A percentile compares a stretch with the other conserved stretches of the same genome.
Evolutionary conservation across 192 early-diverging fungal genomes (phyloP).

Genomic region (Coemansia sp.): DNA sequence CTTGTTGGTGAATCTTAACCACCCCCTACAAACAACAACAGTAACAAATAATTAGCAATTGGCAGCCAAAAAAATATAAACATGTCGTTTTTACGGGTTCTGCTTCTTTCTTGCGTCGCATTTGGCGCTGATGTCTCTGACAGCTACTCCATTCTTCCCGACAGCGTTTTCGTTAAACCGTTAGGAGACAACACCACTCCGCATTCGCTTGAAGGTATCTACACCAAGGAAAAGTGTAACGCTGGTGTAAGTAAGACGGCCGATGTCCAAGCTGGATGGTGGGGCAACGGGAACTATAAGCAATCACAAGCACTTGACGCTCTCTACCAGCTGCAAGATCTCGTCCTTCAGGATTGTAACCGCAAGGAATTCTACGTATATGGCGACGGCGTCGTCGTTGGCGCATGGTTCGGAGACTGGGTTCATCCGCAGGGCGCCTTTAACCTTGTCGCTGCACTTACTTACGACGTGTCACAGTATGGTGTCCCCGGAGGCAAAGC

Average conservation of each 20-base stretch:
- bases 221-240: background rate
- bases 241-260: background rate
- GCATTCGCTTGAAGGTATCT: background rate
- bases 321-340: background rate
- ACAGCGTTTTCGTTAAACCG: background rate
- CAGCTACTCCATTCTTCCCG: background rate
- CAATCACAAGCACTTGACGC: background rate
- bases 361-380: constrained; percentile 2
- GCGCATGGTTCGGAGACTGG: constrained; percentile 3
- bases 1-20: background rate
- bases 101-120: background rate
- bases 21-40: too few species aligned
- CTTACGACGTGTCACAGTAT: background rate
- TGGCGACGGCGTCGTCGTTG: background rate
- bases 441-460: background rate
- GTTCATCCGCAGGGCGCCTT: background rate
- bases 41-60: background rate
- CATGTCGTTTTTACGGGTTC: background rate
- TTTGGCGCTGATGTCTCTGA: background rate
- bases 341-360: constrained; percentile 2
- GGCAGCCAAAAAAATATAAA: background rate
- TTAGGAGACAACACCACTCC: background rate
- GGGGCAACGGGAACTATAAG: constrained; percentile 4
- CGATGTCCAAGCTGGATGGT: constrained; percentile 2
- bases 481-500: constrained; percentile 1